phyloP scores from a whole-genome alignment of 2,329 filamentous ascomycete genomes.

The Colletotrichum neosansevieriae region DNA sequence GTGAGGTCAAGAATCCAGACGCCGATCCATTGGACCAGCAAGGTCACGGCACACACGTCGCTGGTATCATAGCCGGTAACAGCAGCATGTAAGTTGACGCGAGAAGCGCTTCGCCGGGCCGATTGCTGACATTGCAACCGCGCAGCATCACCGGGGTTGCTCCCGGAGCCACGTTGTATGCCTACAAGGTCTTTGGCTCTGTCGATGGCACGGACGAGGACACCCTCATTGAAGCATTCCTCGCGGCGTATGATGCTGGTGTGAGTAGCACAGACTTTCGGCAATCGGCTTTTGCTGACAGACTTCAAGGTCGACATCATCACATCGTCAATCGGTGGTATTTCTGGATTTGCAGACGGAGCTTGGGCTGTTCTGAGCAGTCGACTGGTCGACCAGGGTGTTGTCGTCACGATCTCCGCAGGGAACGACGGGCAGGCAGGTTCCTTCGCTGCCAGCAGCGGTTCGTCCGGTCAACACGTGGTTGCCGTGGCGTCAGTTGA shows the following conservation, averaged over 20 bases:
- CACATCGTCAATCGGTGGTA: slow-evolving; percentile 42
- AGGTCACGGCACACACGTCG: slow-evolving; percentile 53
- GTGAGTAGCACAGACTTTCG: slow-evolving; percentile 9
- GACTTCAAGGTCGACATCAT: slow-evolving; percentile 44
- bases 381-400: slow-evolving; percentile 57
- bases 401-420: slow-evolving; percentile 55
- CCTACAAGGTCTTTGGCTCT: slow-evolving; percentile 34
- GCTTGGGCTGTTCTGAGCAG: slow-evolving; percentile 52
- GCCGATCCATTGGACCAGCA: slow-evolving; percentile 51
- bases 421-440: slow-evolving; percentile 59
- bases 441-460: neutral
- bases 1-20: slow-evolving; percentile 48
- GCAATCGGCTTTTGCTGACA: neutral
- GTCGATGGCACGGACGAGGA: slow-evolving; percentile 38
- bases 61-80: slow-evolving; percentile 46
- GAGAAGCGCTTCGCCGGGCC: neutral
- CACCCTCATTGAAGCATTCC: slow-evolving; percentile 37
- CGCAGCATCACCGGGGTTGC: slow-evolving; percentile 30
- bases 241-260: slow-evolving; percentile 33
- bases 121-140: neutral
- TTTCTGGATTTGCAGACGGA: slow-evolving; percentile 41
- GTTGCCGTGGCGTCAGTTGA: slow-evolving; percentile 59
- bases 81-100: slow-evolving; percentile 20
- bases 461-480: slow-evolving; percentile 45
- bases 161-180: slow-evolving; percentile 32